phyloP scores from a whole-genome alignment of 2,329 filamentous ascomycete species.

The Calonectria pseudoturangicola region DNA sequence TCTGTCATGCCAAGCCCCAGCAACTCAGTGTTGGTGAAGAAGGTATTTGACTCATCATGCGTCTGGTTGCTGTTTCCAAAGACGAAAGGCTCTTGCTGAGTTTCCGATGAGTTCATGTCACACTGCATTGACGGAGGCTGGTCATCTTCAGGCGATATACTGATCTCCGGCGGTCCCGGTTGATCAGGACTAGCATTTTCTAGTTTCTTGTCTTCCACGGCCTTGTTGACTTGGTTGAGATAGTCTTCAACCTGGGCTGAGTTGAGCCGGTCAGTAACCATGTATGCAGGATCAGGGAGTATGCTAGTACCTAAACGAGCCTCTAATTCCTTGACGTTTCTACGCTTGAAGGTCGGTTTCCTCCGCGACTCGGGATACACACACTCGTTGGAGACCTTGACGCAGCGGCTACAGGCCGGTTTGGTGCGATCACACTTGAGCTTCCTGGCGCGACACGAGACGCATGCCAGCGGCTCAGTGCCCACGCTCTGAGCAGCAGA shows the following conservation, averaged over 20 bases:
- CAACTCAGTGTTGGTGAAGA: slow-evolving; percentile 65
- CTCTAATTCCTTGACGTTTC: slow-evolving; percentile 93
- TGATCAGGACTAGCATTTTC: slow-evolving; percentile 53
- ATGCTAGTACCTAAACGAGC: slow-evolving; percentile 83
- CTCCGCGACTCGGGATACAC: slow-evolving; percentile 91
- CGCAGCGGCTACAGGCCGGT: slow-evolving; percentile 88
- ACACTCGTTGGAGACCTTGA: slow-evolving; percentile 84
- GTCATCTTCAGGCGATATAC: slow-evolving; percentile 30
- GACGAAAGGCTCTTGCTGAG: slow-evolving; percentile 42
- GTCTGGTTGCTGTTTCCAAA: slow-evolving; percentile 39
- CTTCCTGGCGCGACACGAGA: slow-evolving; percentile 89
- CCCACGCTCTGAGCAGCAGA: slow-evolving; percentile 40
- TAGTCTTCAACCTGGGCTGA: slow-evolving; percentile 88
- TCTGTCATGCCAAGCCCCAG: slow-evolving; percentile 89
- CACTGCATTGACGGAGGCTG: slow-evolving; percentile 26
- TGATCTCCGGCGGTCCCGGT: slow-evolving; percentile 41
- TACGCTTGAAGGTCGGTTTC: slow-evolving; percentile 90
- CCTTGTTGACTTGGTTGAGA: slow-evolving; percentile 78
- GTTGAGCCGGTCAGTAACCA: slow-evolving; percentile 37
- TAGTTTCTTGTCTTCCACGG: slow-evolving; percentile 48
- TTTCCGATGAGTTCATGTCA: slow-evolving; percentile 24
- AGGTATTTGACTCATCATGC: slow-evolving; percentile 34
- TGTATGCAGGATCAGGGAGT: neutral
- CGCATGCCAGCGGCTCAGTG: slow-evolving; percentile 81
- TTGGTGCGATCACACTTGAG: slow-evolving; percentile 89